Conservation (phyloP, 306 rosid genomes). For the Citrullus amarus region DNA sequence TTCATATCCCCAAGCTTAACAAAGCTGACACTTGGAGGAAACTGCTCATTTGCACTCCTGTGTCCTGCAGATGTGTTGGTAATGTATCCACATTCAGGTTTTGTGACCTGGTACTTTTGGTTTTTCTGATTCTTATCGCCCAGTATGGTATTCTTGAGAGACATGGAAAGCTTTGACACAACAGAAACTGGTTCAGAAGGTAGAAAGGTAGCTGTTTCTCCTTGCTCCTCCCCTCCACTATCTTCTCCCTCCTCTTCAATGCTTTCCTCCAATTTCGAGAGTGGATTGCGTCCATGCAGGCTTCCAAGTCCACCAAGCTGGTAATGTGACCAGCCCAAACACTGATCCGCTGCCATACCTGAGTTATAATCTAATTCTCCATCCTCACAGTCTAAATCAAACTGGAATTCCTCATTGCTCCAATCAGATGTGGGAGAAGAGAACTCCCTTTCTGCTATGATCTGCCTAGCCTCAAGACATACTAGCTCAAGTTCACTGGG, state of each 20-base stretch:
- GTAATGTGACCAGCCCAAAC: conserved; percentile 28
- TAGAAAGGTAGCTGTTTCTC: conserved; percentile 12
- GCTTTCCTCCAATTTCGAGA: conserved; percentile 79
- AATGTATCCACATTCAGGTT: conserved; percentile 33
- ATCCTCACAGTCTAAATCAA: conserved; percentile 71
- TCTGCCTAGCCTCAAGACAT: conserved; percentile 81
- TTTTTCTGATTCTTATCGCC: conserved; percentile 44
- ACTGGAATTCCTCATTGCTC: conserved; percentile 47
- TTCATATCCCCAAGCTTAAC: conserved; percentile 70
- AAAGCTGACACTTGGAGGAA: conserved; percentile 75
- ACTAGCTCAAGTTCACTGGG: conserved; percentile 94
- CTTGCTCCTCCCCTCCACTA: conserved; percentile 49
- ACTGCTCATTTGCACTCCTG: conserved; percentile 92
- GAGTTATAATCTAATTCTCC: conserved; percentile 21
- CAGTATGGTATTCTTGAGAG: conserved; percentile 44
- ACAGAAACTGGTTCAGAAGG: conserved; percentile 21
- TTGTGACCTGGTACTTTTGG: conserved; percentile 31
- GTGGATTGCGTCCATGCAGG: conserved; percentile 36
- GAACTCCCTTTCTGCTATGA: conserved; percentile 49
- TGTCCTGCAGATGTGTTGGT: conserved; percentile 62
- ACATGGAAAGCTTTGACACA: conserved; percentile 41
- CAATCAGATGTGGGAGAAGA: conserved; percentile 43
- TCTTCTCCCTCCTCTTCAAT: conserved; percentile 33
- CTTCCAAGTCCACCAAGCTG: conserved; percentile 31
- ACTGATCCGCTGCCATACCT: conserved; percentile 30